Base-by-base conservation (phyloP, 306 rosid genomes). In the Lathyrus tuberosus region DNA sequence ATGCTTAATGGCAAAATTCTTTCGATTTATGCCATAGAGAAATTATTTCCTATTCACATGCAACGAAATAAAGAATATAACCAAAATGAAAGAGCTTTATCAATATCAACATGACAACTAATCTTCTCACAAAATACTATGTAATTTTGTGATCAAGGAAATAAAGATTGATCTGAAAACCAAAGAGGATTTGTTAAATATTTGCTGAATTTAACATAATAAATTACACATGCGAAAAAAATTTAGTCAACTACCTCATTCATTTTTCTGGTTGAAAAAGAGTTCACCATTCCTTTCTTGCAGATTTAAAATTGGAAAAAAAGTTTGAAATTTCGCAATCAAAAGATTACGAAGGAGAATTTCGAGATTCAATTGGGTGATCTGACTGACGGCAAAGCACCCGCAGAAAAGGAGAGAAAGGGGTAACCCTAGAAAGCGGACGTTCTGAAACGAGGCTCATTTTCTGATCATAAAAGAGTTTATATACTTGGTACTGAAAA, bases 231-330 rank as follows among this genome's bases (percentile, higher is more conserved):
- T 1, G 12, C 22, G 67, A 62, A 44, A 58, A 4, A 2, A 49
- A 41, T 76, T 24, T 40, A 1, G 46, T 51, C 33, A 38, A 75
- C 58, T 82, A 82, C 83, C 83, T 71, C 58, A 70, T 31, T 62
- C 48, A 62, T 67, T 62, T 71, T 24, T 35, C 10, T 31, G 3
- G 59, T 67, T 24, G 68, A 75, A 75, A 74, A 62, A 14, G 49
- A 65, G 72, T 40, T 62, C 71, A 10, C 24, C 37, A 2, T 75
- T 47, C 53, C 70, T 67, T 37, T 66, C 54, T 62, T 38, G 40
- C 20, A 52, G 33, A 75, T 16, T 37, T 28, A 33, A 75, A 70
- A 78, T 3, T 65, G 28, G 47, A 66, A 66, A 15, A 15, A 26
- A 8, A 52, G 30, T 16, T 43, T 28, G 43, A 30, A 4, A 35